Evolutionary conservation across 2,329 filamentous ascomycete genomes (phyloP).

Genomic region (Aspergillus puulaauensis): DNA sequence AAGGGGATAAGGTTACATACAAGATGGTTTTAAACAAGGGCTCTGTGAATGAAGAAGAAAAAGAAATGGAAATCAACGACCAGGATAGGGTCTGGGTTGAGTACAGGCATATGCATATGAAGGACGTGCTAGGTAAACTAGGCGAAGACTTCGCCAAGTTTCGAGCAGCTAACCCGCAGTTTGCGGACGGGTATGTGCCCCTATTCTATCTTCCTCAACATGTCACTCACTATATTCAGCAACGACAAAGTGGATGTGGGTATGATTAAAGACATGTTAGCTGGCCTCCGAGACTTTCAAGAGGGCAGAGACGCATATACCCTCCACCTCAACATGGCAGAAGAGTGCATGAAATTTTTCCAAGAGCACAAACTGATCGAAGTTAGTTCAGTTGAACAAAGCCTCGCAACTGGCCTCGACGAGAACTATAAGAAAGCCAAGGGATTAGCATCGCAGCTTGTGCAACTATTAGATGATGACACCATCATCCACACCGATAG

Average conservation of each 20-base stretch:
- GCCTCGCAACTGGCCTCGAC: slow-evolving; percentile 84
- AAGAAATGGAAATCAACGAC: slow-evolving; percentile 88
- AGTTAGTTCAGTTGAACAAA: slow-evolving; percentile 85
- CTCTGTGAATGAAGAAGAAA: slow-evolving; percentile 67
- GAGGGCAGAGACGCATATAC: slow-evolving; percentile 95
- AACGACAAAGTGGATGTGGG: slow-evolving; percentile 74
- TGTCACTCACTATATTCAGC: slow-evolving; percentile 31
- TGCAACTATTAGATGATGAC: slow-evolving; percentile 84
- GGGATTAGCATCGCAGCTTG: slow-evolving; percentile 80
- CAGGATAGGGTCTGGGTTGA: slow-evolving; percentile 94
- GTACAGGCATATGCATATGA: slow-evolving; percentile 95
- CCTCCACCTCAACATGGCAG: slow-evolving; percentile 91
- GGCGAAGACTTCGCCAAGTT: slow-evolving; percentile 93
- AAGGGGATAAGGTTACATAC: slow-evolving; percentile 85
- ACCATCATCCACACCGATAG: slow-evolving; percentile 70
- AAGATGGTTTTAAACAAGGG: slow-evolving; percentile 77
- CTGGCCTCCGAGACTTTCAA: slow-evolving; percentile 88
- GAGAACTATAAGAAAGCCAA: slow-evolving; percentile 91
- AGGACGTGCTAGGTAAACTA: slow-evolving; percentile 91
- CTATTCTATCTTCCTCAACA: not conserved
- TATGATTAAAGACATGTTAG: slow-evolving; percentile 95
- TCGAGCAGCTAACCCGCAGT: slow-evolving; percentile 86
- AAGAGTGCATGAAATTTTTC: slow-evolving; percentile 95
- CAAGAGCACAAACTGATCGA: slow-evolving; percentile 81
- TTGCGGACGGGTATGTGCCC: slow-evolving; percentile 64